Percentiles rank a stretch among this genome's conserved stretches.
phyloP scores from a whole-genome alignment of 2,329 filamentous ascomycete genomes.

The Neoscytalidium dimidiatum region DNA sequence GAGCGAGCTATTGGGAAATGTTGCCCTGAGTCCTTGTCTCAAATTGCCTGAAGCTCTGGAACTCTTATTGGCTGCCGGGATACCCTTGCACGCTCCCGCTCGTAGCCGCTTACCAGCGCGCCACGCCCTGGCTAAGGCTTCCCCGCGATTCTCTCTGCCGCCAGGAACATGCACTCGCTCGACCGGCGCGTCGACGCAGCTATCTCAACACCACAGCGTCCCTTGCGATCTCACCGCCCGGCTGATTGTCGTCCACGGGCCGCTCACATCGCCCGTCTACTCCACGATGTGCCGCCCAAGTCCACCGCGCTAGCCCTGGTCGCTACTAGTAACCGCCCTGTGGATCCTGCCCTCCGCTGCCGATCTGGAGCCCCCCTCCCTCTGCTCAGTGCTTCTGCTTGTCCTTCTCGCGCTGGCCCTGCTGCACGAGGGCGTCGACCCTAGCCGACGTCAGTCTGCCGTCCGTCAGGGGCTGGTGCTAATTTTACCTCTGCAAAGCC shows the following conservation, averaged over 20 bases:
- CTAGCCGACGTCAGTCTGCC: constrained; percentile 11
- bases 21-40: not conserved
- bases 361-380: constrained; percentile 1
- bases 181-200: not conserved
- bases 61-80: not conserved
- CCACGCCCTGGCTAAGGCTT: not conserved
- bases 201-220: not conserved
- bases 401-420: constrained; percentile 34
- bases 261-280: constrained; percentile 7
- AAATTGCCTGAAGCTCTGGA: not conserved
- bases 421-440: constrained; percentile 15
- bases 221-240: constrained; percentile 8
- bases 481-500: constrained; percentile 43
- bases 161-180: constrained; percentile 1
- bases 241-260: constrained; percentile 17
- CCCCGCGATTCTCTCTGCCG: not conserved
- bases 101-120: not conserved
- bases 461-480: constrained; percentile 7
- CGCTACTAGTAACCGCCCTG: constrained; percentile 11
- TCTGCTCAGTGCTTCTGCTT: constrained; percentile 40
- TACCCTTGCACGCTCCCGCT: not conserved
- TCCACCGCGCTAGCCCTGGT: constrained; percentile 15
- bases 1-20: constrained; percentile 17
- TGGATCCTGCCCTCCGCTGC: constrained; percentile 18
- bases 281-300: constrained; percentile 15